Conservation (phyloP, 495 filamentous ascomycete genomes). For the Xylaria flabelliformis region DNA sequence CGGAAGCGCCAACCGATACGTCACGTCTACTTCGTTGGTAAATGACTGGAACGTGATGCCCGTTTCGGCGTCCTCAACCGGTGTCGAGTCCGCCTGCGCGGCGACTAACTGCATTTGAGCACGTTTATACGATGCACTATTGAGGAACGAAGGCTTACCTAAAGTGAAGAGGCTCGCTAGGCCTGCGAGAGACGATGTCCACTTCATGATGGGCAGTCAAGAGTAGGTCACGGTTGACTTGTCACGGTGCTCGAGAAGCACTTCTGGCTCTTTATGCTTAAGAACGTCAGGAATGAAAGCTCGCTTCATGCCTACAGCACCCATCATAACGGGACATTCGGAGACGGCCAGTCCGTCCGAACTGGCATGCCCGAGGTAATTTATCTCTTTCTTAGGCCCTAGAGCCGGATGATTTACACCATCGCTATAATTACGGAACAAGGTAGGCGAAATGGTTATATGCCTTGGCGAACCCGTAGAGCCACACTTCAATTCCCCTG, state of each 20-base stretch:
- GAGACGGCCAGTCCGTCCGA: not conserved
- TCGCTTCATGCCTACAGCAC: not conserved
- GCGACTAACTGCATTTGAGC: slow-evolving; percentile 25
- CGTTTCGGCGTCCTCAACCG: slow-evolving; percentile 47
- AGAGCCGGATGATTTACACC: slow-evolving; percentile 15
- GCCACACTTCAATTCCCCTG: not conserved
- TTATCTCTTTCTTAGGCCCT: slow-evolving; percentile 14
- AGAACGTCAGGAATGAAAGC: not conserved
- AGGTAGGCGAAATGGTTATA: not conserved
- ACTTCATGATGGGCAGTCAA: slow-evolving; percentile 20
- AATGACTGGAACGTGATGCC: slow-evolving; percentile 51
- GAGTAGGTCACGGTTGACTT: not conserved
- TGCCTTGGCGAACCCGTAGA: not conserved
- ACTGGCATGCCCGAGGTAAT: slow-evolving; percentile 14
- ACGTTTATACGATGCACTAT: not conserved
- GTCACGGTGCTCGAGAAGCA: slow-evolving; percentile 6
- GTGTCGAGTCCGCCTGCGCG: slow-evolving; percentile 43
- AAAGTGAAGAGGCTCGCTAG: slow-evolving; percentile 17
- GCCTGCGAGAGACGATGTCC: slow-evolving; percentile 24
- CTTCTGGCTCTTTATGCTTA: not conserved
- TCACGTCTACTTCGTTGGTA: slow-evolving; percentile 44
- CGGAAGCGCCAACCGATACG: slow-evolving; percentile 51
- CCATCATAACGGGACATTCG: not conserved
- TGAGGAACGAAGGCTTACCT: slow-evolving; percentile 5
- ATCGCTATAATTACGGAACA: slow-evolving; percentile 6